Base-by-base conservation (phyloP, 208 protist genomes). In the Leishmania braziliensis region DNA sequence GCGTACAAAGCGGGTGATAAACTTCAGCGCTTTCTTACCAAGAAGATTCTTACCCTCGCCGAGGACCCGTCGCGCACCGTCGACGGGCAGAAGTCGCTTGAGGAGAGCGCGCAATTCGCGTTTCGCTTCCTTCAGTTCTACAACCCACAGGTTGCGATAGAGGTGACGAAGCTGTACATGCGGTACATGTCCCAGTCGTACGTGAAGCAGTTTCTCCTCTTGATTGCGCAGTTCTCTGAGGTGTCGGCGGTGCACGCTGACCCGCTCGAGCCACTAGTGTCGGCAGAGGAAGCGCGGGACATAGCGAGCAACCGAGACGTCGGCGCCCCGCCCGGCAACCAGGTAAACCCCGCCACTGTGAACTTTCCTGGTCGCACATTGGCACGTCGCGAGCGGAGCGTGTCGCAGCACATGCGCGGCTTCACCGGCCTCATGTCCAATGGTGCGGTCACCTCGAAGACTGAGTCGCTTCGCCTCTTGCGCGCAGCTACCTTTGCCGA, bases 1-100 rank as follows among this genome's bases (percentile, higher is more conserved):
- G 94, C 94, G 5, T 58, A 87, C n/a, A 86, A 88, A 58, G 94
- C 94, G 29, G 94, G 94, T n/a, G 89, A 92, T 77, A 95, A 96
- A 78, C 86, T 97, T 48, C 86, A 92, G 56, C 89, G 89, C 18
- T 95, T 92, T 77, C 86, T 97, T 58, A 86, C 80, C 5, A 84
- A 89, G 78, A 74, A 84, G 53, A 92, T 97, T 50, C 56, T 85
- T 23, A 77, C 86, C 9, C 84, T 95, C 54, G 78, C 85, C 12
- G 87, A 89, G 48, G 73, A 90, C 72, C 62, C 87, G 9, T 56
- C 84, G 16, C 85, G 83, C 54, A 79, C 94, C 50, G 80, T 85
- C 72, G 72, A 85, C 46, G 81, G 82, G 72, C 94, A 97, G 84
- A 78, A 84, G 75, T 70, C 82, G 10, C 87, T 97, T 20, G 86